These are phyloP conservation scores for Ophiocordyceps unilateralis DNA, from an alignment of 2,329 filamentous ascomycete genomes.

Conservation along the genomic window DNA sequence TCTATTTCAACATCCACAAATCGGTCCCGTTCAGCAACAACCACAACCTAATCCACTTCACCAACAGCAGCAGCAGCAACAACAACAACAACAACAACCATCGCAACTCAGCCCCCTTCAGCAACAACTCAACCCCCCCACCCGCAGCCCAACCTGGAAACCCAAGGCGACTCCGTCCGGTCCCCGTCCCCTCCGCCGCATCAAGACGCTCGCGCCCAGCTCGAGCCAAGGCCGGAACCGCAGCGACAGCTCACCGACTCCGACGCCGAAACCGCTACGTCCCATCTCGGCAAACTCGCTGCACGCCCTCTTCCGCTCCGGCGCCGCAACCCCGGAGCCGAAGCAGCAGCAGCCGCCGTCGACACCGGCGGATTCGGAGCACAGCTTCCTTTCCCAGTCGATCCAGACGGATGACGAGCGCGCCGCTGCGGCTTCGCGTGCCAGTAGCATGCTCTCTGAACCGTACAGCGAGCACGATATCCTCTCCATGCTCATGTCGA, in stretches of 20 bases:
- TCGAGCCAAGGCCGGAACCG: too few relatives aligned
- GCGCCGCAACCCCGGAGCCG: slow-evolving; percentile 10
- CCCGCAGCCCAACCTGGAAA: background rate
- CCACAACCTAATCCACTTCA: too few relatives aligned
- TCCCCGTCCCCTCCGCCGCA: slow-evolving; percentile 5
- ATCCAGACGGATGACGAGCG: background rate
- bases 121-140: background rate
- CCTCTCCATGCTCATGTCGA: slow-evolving; percentile 12
- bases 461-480: slow-evolving; percentile 17
- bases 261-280: slow-evolving; percentile 4
- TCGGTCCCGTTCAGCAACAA: too few relatives aligned
- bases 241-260: background rate
- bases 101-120: background rate
- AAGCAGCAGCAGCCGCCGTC: background rate
- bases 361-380: too few relatives aligned
- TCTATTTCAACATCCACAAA: too few relatives aligned
- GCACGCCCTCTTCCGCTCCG: slow-evolving; percentile 9
- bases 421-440: too few relatives aligned
- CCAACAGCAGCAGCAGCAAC: background rate
- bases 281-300: slow-evolving; percentile 9
- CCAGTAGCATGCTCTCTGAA: background rate
- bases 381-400: background rate
- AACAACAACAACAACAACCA: background rate
- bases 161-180: slow-evolving; percentile 1
- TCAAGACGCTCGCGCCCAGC: slow-evolving; percentile 7